These are phyloP conservation scores for Hippophae gyantsensis DNA, from an alignment of 306 rosid species.

Conservation along the genomic window DNA sequence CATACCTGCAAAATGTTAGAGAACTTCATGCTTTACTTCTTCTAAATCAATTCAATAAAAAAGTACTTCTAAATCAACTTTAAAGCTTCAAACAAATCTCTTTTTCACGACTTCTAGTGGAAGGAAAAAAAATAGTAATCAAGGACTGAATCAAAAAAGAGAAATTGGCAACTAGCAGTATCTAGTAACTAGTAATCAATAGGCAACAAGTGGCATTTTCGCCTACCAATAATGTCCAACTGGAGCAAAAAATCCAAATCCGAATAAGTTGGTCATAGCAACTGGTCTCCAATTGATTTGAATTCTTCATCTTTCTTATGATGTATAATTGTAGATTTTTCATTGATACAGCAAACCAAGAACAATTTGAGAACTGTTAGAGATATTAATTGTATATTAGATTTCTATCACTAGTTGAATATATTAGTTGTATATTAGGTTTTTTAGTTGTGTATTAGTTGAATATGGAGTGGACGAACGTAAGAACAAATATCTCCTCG, in stretches of 20 bases:
- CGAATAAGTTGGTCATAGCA: conserved; percentile 60
- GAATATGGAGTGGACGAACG: too few relatives aligned
- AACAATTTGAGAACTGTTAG: too few relatives aligned
- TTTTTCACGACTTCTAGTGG: not conserved
- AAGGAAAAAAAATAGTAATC: not conserved
- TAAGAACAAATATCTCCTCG: too few relatives aligned
- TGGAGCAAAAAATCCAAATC: conserved; percentile 77
- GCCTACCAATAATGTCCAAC: conserved; percentile 77
- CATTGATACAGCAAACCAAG: not conserved
- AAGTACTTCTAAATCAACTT: not conserved
- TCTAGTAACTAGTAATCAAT: not conserved
- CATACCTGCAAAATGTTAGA: conserved; percentile 49
- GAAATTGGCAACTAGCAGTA: not conserved
- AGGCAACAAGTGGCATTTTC: not conserved
- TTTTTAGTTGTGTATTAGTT: too few relatives aligned
- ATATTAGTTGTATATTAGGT: too few relatives aligned
- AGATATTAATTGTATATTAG: too few relatives aligned
- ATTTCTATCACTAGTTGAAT: too few relatives aligned
- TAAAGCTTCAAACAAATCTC: conserved; percentile 1
- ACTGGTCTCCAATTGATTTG: conserved; percentile 60
- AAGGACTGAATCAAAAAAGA: not conserved
- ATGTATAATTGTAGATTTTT: conserved; percentile 1
- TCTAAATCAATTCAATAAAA: too few relatives aligned
- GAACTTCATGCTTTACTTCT: not conserved
- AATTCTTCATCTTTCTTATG: conserved; percentile 21